Conservation (phyloP, 768 basidiomycete genomes). For the Termitomyces eurrhizus region DNA sequence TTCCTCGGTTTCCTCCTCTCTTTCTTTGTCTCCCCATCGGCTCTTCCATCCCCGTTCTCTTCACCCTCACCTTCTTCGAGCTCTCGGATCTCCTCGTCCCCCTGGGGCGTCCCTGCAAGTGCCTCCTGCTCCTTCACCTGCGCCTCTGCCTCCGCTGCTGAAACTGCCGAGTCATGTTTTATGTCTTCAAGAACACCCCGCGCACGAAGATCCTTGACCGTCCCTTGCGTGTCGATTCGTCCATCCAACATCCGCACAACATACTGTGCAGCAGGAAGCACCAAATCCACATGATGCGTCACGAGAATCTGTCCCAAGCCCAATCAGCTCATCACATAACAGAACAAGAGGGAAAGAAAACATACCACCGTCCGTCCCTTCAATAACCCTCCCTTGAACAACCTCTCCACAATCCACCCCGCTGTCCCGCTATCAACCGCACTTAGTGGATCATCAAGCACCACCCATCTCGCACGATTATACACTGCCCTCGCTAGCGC, state of each 20-base stretch:
- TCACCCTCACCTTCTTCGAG: conserved; percentile 9
- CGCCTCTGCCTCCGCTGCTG: conserved; percentile 29
- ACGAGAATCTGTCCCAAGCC: conserved; percentile 47
- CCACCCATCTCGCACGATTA: conserved; percentile 60
- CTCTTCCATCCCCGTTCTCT: conserved; percentile 22
- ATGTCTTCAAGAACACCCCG: conserved; percentile 63
- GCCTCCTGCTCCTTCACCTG: conserved; percentile 40
- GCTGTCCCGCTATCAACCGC: conserved; percentile 57
- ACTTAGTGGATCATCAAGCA: conserved; percentile 81
- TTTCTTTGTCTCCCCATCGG: conserved; percentile 21
- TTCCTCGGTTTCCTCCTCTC: conserved; percentile 52
- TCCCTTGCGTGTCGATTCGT: conserved; percentile 69
- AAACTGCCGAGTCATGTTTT: conserved; percentile 27
- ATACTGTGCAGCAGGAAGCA: conserved; percentile 68
- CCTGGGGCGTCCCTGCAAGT: not conserved
- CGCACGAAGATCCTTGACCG: conserved; percentile 54
- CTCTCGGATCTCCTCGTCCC: conserved; percentile 11
- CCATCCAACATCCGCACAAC: conserved; percentile 76
- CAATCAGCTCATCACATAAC: not conserved
- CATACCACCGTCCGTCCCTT: conserved; percentile 61
- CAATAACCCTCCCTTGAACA: conserved; percentile 64
- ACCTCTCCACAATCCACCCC: conserved; percentile 35
- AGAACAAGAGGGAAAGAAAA: conserved; percentile 2
- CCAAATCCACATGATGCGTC: conserved; percentile 79
- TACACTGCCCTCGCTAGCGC: conserved; percentile 84